Evolutionary conservation across 108 stramenopile species (phyloP).

Genomic region (Pseudonitzschia pungens): DNA sequence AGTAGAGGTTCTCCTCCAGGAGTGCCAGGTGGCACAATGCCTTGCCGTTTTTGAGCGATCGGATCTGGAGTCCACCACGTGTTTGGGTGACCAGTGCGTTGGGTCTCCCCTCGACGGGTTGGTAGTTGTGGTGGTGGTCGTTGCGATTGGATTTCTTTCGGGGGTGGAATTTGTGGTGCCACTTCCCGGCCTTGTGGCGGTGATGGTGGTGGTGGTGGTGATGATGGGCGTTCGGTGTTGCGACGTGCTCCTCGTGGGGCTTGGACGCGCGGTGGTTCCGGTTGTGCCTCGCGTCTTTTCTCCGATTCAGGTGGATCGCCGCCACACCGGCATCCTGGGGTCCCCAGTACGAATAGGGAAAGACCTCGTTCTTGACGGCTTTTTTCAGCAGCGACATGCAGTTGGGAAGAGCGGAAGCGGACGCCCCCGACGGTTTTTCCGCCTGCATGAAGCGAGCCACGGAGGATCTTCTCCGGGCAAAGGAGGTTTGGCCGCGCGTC

Average conservation of each 20-base stretch:
- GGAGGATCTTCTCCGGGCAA: constrained; percentile 67
- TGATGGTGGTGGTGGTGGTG: neutral
- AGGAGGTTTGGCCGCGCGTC: constrained; percentile 36
- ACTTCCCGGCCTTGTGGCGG: constrained; percentile 6
- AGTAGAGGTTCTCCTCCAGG: constrained; percentile 67
- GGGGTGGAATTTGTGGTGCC: constrained; percentile 28
- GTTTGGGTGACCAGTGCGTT: constrained; percentile 70
- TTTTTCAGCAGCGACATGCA: constrained; percentile 33
- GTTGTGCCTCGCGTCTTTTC: constrained; percentile 18
- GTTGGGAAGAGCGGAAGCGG: constrained; percentile 23
- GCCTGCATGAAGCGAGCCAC: constrained; percentile 34
- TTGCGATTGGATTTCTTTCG: constrained; percentile 22
- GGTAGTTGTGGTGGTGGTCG: constrained; percentile 30
- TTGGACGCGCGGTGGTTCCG: constrained; percentile 26
- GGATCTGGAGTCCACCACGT: constrained; percentile 67
- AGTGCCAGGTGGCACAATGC: constrained; percentile 75
- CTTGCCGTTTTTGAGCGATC: constrained; percentile 80
- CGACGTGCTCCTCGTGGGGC: constrained; percentile 14
- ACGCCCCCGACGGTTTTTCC: neutral
- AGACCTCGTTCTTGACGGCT: constrained; percentile 21
- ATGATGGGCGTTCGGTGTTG: constrained; percentile 3
- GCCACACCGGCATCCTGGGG: constrained; percentile 35
- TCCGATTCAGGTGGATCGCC: constrained; percentile 49
- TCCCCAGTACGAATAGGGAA: constrained; percentile 44
- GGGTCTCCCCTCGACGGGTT: constrained; percentile 59